A percentile compares a stretch with the other conserved stretches of the same genome.
Conservation (phyloP, 2,329 filamentous ascomycete species). For the Raffaelea albimanens region DNA sequence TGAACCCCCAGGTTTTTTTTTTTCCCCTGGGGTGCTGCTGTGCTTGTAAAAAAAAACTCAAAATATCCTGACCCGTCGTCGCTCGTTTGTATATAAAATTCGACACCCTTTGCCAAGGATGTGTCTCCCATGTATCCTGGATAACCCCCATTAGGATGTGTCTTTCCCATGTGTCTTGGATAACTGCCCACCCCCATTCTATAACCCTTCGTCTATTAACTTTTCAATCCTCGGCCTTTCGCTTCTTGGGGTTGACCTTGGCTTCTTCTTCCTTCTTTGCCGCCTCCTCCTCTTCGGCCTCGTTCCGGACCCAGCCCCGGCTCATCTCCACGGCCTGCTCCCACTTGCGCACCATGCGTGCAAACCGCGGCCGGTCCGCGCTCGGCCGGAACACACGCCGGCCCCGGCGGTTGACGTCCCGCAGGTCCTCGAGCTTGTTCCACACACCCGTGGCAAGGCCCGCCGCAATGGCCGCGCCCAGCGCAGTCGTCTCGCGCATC, state of each 20-base stretch:
- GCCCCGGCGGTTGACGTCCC: constrained; percentile 61
- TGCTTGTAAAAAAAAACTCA: no score
- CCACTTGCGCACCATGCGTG: constrained; percentile 42
- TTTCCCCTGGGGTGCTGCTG: no score
- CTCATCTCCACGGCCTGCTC: constrained; percentile 51
- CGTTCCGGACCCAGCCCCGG: constrained; percentile 37
- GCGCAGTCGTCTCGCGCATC: constrained; percentile 85
- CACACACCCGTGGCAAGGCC: constrained; percentile 77
- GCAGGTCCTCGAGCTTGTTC: constrained; percentile 64
- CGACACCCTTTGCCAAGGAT: no score
- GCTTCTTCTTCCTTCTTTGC: constrained; percentile 3
- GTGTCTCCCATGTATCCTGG: no score
- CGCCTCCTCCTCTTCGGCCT: constrained; percentile 8
- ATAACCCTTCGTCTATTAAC: not conserved
- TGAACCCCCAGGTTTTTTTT: no score
- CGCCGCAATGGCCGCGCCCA: constrained; percentile 82
- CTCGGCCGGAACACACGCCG: constrained; percentile 61
- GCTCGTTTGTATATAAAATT: no score
- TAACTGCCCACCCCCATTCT: not conserved
- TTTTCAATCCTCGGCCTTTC: not conserved
- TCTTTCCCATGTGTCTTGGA: no score
- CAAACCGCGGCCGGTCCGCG: constrained; percentile 33
- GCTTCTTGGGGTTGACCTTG: not conserved
- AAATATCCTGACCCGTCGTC: no score
- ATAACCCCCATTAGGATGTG: no score